Conservation (phyloP, 345 rosid genomes). For the Eucalyptus marginata region DNA sequence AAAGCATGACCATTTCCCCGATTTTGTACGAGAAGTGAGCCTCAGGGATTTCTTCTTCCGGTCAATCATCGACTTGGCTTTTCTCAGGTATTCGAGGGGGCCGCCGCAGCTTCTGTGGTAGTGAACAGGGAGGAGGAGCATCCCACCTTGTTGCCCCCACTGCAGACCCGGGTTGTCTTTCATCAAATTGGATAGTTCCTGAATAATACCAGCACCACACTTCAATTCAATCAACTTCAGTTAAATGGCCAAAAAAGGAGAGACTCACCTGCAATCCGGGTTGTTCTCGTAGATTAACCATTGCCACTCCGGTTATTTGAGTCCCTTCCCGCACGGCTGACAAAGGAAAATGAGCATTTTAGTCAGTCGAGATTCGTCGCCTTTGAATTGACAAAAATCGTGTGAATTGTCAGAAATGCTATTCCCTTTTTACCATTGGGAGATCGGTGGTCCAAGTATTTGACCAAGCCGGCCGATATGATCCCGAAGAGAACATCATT, state of each 20-base stretch:
- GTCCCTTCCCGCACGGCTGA: conserved; percentile 13
- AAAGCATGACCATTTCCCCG: no score
- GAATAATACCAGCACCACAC: no score
- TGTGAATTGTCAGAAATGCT: background rate
- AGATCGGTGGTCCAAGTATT: conserved; percentile 33
- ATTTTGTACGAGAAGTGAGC: conserved; percentile 4
- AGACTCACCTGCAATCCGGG: no score
- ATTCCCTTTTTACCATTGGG: conserved; percentile 23
- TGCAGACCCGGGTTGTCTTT: background rate
- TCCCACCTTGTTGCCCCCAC: conserved; percentile 8
- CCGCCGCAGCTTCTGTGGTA: background rate
- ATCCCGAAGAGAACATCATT: conserved; percentile 57
- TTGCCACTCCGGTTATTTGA: no score
- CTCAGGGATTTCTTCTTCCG: conserved; percentile 39
- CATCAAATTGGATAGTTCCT: no score
- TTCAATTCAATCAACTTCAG: no score
- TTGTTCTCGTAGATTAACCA: no score
- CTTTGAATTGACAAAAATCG: background rate
- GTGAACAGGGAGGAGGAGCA: no score
- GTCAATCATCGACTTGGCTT: conserved; percentile 38
- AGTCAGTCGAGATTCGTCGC: background rate
- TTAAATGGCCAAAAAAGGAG: no score
- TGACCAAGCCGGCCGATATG: conserved; percentile 34
- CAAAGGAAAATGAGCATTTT: background rate
- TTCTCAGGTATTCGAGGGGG: conserved; percentile 28